Evolutionary conservation across 139 green algal species (phyloP).

Genomic region (Chlorella vulgaris): DNA sequence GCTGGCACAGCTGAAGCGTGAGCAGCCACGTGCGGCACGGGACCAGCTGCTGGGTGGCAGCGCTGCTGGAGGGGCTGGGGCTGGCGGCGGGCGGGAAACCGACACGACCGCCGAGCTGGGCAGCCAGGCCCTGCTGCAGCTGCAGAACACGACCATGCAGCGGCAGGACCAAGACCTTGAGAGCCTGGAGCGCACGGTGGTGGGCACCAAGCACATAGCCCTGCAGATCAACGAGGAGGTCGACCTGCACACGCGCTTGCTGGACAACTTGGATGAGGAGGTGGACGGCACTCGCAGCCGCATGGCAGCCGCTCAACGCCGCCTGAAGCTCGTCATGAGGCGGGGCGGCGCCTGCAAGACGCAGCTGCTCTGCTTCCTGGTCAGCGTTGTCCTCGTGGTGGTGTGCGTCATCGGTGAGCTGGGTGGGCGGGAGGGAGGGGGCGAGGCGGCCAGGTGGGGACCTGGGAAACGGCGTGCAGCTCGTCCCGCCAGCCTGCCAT

Average conservation of each 20-base stretch:
- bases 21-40: conserved; percentile 17
- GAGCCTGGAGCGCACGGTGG: conserved; percentile 75
- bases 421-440: too few relatives aligned
- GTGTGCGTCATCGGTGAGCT: too few relatives aligned
- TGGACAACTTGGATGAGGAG: conserved; percentile 86
- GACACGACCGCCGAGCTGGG: conserved; percentile 70
- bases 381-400: conserved; percentile 69
- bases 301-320: conserved; percentile 62
- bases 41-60: conserved; percentile 39
- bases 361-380: conserved; percentile 64
- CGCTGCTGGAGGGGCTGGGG: conserved; percentile 1
- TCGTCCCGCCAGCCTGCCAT: too few relatives aligned
- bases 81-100: conserved; percentile 54
- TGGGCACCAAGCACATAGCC: conserved; percentile 65
- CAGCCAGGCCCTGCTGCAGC: conserved; percentile 62
- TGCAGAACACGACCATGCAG: conserved; percentile 78
- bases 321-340: conserved; percentile 60
- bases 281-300: conserved; percentile 75
- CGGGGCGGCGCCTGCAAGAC: conserved; percentile 55
- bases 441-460: too few relatives aligned
- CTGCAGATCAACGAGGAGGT: conserved; percentile 88
- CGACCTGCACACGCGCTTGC: conserved; percentile 81
- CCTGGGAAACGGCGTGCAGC: too few relatives aligned
- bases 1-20: conserved; percentile 69
- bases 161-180: conserved; percentile 80